A percentile compares a stretch with the other conserved stretches of the same genome.
Conservation (phyloP, 495 filamentous ascomycete genomes). For the Podospora conica region DNA sequence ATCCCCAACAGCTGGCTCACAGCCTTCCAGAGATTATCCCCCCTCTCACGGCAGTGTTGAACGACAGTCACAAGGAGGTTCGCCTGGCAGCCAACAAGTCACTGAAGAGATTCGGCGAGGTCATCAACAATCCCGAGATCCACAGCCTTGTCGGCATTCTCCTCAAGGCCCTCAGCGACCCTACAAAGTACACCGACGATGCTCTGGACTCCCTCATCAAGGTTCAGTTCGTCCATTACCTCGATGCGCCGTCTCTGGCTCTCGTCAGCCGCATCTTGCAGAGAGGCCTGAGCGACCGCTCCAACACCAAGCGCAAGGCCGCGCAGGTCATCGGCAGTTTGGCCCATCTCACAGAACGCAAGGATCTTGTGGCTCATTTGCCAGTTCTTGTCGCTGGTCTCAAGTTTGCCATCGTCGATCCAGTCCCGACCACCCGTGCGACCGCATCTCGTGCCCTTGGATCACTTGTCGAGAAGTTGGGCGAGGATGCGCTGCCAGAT, state of each 20-base stretch:
- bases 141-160: slow-evolving; percentile 84
- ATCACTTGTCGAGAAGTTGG: slow-evolving; percentile 92
- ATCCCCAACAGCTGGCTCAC: slow-evolving; percentile 85
- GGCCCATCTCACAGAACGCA: slow-evolving; percentile 92
- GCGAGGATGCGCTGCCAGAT: slow-evolving; percentile 93
- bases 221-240: slow-evolving; percentile 89
- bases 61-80: slow-evolving; percentile 97
- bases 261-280: slow-evolving; percentile 93
- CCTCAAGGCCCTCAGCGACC: slow-evolving; percentile 93
- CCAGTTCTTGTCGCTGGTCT: slow-evolving; percentile 89
- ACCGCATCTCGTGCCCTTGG: slow-evolving; percentile 95
- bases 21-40: slow-evolving; percentile 96
- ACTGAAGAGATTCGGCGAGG: slow-evolving; percentile 94
- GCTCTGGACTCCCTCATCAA: slow-evolving; percentile 92
- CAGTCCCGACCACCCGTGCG: slow-evolving; percentile 92
- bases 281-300: slow-evolving; percentile 82
- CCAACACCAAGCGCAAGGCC: slow-evolving; percentile 89
- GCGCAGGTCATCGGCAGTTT: slow-evolving; percentile 96
- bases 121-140: slow-evolving; percentile 96
- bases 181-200: slow-evolving; percentile 94
- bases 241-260: slow-evolving; percentile 91
- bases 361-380: slow-evolving; percentile 84
- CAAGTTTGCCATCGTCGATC: slow-evolving; percentile 83
- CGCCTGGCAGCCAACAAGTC: slow-evolving; percentile 85
- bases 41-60: slow-evolving; percentile 84